Percentiles rank a stretch among this genome's conserved stretches.
Conservation (phyloP, 2,329 filamentous ascomycete species). For the Pseudopithomyces chartarum region DNA sequence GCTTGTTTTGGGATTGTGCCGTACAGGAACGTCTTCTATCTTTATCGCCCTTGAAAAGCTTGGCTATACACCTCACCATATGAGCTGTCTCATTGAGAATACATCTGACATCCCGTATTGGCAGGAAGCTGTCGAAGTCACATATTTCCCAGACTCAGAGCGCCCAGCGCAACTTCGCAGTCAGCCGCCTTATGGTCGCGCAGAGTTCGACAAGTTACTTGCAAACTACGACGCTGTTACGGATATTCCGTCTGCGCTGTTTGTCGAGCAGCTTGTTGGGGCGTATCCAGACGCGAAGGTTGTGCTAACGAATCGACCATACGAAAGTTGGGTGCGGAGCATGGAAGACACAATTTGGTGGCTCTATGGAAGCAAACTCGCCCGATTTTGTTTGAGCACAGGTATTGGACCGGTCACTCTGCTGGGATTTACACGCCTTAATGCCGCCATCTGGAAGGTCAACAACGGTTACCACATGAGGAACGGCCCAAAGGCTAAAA, state of each 20-base stretch:
- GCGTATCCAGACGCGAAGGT: constrained; percentile 35
- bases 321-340: constrained; percentile 11
- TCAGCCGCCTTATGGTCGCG: constrained; percentile 27
- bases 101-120: constrained; percentile 28
- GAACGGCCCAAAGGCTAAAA: constrained; percentile 13
- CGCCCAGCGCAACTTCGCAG: constrained; percentile 22
- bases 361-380: constrained; percentile 13
- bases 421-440: constrained; percentile 11
- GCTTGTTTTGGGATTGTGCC: constrained; percentile 69
- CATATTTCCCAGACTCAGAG: constrained; percentile 23
- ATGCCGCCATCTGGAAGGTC: constrained; percentile 16
- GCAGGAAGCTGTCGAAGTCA: constrained; percentile 36
- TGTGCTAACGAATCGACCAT: constrained; percentile 29
- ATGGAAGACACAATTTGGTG: constrained; percentile 22
- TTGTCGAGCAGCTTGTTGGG: constrained; percentile 25
- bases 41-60: constrained; percentile 51
- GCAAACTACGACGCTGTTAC: constrained; percentile 45
- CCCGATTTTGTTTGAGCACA: constrained; percentile 2
- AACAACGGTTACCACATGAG: constrained; percentile 17
- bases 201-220: constrained; percentile 53
- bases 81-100: constrained; percentile 27
- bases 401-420: constrained; percentile 11
- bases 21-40: constrained; percentile 69
- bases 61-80: constrained; percentile 32
- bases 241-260: constrained; percentile 25